Evolutionary conservation across 192 early-diverging fungal genomes (phyloP).

Genomic region (Gaertneriomyces semiglobifer): DNA sequence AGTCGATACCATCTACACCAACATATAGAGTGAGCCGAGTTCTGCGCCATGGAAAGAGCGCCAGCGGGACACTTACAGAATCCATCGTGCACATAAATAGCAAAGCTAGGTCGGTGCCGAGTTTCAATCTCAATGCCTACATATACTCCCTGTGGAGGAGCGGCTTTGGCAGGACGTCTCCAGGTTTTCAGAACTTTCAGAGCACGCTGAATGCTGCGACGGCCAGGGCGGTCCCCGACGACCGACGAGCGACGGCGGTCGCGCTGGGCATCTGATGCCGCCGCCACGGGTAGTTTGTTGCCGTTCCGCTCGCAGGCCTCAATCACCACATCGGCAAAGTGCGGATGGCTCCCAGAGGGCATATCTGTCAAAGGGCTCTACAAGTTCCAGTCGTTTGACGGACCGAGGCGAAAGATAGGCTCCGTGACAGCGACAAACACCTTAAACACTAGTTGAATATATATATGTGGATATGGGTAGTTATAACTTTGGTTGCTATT

Average conservation of each 20-base stretch:
- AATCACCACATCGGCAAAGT: too few relatives aligned
- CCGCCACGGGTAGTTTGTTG: neutral
- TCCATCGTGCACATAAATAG: constrained; percentile 71
- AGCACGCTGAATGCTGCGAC: neutral
- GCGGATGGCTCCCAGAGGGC: too few relatives aligned
- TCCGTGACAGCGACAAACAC: too few relatives aligned
- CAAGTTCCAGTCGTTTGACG: too few relatives aligned
- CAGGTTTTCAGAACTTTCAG: neutral
- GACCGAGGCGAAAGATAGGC: too few relatives aligned
- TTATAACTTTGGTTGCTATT: too few relatives aligned
- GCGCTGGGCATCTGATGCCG: neutral
- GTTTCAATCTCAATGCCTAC: constrained; percentile 53
- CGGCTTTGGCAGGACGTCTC: constrained; percentile 2
- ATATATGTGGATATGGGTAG: too few relatives aligned
- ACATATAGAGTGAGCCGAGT: neutral
- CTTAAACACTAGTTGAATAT: too few relatives aligned
- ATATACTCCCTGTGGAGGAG: constrained; percentile 46
- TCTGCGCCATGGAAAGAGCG: neutral
- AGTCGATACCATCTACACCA: constrained; percentile 43
- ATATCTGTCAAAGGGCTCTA: too few relatives aligned
- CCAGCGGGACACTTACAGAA: constrained; percentile 32
- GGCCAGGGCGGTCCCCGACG: neutral
- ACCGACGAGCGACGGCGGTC: neutral
- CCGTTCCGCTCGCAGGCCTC: too few relatives aligned
- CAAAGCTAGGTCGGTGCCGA: constrained; percentile 30